These are phyloP conservation scores for Botrytis porri DNA, from an alignment of 2,329 filamentous ascomycete species.

Conservation along the genomic window DNA sequence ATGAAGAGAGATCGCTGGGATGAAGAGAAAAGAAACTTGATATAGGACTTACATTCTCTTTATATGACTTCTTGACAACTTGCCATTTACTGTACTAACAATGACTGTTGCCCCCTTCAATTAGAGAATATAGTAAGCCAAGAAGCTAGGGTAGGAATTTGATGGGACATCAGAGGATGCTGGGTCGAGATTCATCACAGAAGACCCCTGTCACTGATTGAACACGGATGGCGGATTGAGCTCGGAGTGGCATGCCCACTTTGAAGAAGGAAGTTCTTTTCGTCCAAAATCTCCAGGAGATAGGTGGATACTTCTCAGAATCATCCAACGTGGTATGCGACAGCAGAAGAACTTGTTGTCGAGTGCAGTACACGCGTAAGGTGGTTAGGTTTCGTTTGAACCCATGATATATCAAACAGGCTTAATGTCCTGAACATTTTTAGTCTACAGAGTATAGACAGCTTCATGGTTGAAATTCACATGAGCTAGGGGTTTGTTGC, in stretches of 20 bases:
- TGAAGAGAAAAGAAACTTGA: neutral
- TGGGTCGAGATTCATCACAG: neutral
- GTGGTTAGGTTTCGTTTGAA: neutral
- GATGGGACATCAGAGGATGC: neutral
- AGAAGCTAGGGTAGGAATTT: neutral
- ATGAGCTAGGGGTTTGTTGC: neutral
- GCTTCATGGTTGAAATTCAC: neutral
- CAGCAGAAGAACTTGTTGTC: neutral
- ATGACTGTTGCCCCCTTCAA: neutral
- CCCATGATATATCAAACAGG: neutral
- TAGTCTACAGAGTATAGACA: neutral
- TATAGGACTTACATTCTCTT: neutral
- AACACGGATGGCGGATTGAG: neutral
- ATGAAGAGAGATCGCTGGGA: neutral
- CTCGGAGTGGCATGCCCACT: neutral
- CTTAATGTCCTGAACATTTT: neutral
- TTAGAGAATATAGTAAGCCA: constrained; percentile 13
- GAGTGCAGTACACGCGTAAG: neutral
- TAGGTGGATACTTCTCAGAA: neutral
- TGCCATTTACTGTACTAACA: neutral
- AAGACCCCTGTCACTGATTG: neutral
- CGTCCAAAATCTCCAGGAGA: neutral
- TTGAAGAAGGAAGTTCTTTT: neutral
- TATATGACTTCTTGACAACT: constrained; percentile 8
- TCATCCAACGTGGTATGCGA: neutral